Evolutionary conservation across 129 eudicot species (phyloP), one percentile per base, ranked within the genome.

Genomic region (Solidago caesia): DNA sequence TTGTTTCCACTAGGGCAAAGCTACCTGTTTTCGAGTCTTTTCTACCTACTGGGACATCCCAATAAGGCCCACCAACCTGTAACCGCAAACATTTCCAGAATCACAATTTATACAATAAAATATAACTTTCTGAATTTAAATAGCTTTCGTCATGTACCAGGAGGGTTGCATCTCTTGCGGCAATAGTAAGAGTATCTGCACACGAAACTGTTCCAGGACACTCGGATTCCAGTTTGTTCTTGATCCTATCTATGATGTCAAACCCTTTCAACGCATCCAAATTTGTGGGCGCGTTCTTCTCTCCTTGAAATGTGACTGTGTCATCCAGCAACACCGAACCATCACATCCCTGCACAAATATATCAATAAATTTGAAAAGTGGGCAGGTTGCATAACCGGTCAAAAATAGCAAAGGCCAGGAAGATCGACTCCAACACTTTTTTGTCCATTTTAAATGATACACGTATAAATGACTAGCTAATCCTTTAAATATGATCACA

Each of bases 41-140:
- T 75, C 96, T 81, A 7, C 98, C 98, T 16, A 84, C 61, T 1
- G 92, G 92, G 44, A 92, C 98, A 64, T 85, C 82, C 98, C 98
- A 92, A 70, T 87, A 89, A 33, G 98, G 98, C 55, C 98, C 98
- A 74, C 98, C 96, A 82, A 89, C 98, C 98, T 92, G 62, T 52
- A 56, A 15, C 41, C 72, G 41, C 65, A 71, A 33, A 51, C 42
- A 45, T 8, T 16, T 14, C 5, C 13, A 67, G 15, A 43, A 16
- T 53, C 39, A 55, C 12, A 74, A 61, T 2, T 58, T 4, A n/a
- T 2, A 13, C 5, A 44, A 10, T 41, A 15, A 8, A 14, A 25
- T 5, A 2, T 6, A 2, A 10, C 5, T 6, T 8, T 8, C 13
- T 3, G 64, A 3, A 49, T 48, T 9, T 4, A 70, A 33, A 1